Base-by-base conservation (phyloP, 169 alveolate genomes). In the Blepharisma undulans region DNA sequence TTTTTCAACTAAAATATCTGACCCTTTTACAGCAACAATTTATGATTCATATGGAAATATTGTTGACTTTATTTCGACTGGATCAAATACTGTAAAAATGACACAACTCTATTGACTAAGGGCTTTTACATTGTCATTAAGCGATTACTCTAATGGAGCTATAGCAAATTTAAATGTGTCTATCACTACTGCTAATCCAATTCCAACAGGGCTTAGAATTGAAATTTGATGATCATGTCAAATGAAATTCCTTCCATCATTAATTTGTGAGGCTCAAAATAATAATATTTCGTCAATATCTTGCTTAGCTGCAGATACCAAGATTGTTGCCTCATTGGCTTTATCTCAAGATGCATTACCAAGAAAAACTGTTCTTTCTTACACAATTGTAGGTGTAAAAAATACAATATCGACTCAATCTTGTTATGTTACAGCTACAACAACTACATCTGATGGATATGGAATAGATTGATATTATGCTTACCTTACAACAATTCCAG, bases 331-430 rank as follows among this genome's bases (percentile, higher is more conserved):
- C n/a, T n/a, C n/a, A n/a, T n/a, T n/a, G n/a, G n/a, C n/a, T n/a
- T n/a, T n/a, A n/a, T n/a, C n/a, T n/a, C n/a, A n/a, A n/a, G n/a
- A n/a, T n/a, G n/a, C n/a, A n/a, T n/a, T n/a, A n/a, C n/a, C n/a
- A n/a, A n/a, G n/a, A n/a, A n/a, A n/a, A 19, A 80, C 71, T 80
- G 18, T 18, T 16, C 10, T 84, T 21, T 12, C 34, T 84, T 84
- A 21, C 21, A 14, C 61, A 59, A 18, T 61, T 19, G 27, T n/a
- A 84, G 60, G 60, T 30, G 90, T 61, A 8, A 84, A 48, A 61
- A 84, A 84, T 25, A 82, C 90, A 10, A 10, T 48, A 12, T 48
- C 84, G 14, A 84, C 90, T 22, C 80, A 84, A 32, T 12, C 84
- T 18, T 18, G 18, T 12, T 19, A 29, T 61, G 33, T 84, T 60